Evolutionary conservation across 495 filamentous ascomycete species (phyloP).

Genomic region (Xylaria curta): DNA sequence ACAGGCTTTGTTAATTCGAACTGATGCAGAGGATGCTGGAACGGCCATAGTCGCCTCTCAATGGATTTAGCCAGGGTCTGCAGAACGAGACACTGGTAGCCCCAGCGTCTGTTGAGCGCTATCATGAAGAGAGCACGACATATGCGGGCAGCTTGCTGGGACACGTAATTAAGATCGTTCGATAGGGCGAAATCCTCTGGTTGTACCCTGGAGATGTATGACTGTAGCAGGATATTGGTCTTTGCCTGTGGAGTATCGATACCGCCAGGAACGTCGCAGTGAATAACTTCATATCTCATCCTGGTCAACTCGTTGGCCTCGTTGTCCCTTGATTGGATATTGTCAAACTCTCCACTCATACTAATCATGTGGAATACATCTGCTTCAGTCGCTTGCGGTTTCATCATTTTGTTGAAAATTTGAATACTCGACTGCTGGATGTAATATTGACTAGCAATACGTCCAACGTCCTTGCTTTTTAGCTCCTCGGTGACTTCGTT

Average conservation of each 20-base stretch:
- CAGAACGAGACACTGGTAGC: constrained; percentile 88
- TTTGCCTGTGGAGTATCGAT: constrained; percentile 84
- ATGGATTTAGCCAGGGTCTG: constrained; percentile 93
- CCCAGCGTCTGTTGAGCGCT: constrained; percentile 91
- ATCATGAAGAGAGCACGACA: constrained; percentile 97
- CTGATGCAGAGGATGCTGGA: constrained; percentile 92
- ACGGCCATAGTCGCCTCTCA: constrained; percentile 92
- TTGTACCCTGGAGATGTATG: constrained; percentile 88
- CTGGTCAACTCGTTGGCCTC: constrained; percentile 79
- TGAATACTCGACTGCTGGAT: constrained; percentile 91
- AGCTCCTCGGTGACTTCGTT: constrained; percentile 92
- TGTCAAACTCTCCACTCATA: constrained; percentile 95
- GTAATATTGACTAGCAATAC: constrained; percentile 97
- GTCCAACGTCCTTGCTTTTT: constrained; percentile 88
- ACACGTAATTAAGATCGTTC: constrained; percentile 92
- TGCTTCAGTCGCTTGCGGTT: constrained; percentile 77
- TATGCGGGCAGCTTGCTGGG: constrained; percentile 93
- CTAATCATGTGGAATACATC: constrained; percentile 95
- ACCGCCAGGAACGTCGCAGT: constrained; percentile 75
- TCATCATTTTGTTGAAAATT: constrained; percentile 94
- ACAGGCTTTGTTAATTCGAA: constrained; percentile 89
- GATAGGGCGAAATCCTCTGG: constrained; percentile 91
- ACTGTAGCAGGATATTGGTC: constrained; percentile 93
- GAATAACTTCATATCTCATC: constrained; percentile 68
- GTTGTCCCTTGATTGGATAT: constrained; percentile 88